These are phyloP conservation scores for Colletotrichum gloeosporioides DNA, from an alignment of 2,329 filamentous ascomycete genomes.

Conservation along the genomic window DNA sequence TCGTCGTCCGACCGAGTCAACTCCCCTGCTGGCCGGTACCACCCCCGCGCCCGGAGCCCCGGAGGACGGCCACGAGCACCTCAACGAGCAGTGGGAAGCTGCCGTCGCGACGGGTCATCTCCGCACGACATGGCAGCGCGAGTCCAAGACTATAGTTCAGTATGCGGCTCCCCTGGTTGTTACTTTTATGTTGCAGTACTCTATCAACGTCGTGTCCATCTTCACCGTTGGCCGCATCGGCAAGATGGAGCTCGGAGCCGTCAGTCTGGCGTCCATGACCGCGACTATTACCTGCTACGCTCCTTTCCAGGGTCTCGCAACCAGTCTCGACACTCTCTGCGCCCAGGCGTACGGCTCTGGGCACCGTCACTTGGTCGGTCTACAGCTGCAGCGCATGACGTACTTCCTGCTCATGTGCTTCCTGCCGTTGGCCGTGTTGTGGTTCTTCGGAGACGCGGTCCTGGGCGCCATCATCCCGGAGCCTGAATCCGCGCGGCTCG, in stretches of 20 bases:
- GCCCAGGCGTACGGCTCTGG: constrained; percentile 94
- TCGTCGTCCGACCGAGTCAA: constrained; percentile 45
- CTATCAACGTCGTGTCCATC: constrained; percentile 80
- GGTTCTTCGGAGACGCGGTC: constrained; percentile 71
- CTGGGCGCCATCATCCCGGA: constrained; percentile 54
- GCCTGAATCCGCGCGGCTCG: constrained; percentile 68
- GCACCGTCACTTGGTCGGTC: constrained; percentile 80
- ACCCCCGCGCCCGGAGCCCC: not conserved
- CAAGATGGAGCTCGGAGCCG: constrained; percentile 58
- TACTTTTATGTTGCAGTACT: constrained; percentile 83
- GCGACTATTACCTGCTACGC: constrained; percentile 80
- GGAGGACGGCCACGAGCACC: constrained; percentile 50
- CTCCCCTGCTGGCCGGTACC: constrained; percentile 40
- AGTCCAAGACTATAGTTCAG: constrained; percentile 78
- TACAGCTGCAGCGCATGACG: constrained; percentile 83
- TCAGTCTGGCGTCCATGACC: constrained; percentile 70
- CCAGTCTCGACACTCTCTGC: constrained; percentile 89
- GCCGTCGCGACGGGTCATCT: constrained; percentile 83
- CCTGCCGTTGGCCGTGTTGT: constrained; percentile 74
- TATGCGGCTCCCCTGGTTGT: constrained; percentile 75
- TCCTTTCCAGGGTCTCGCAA: constrained; percentile 84
- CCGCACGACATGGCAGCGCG: constrained; percentile 88
- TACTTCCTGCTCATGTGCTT: constrained; percentile 76
- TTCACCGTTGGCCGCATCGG: constrained; percentile 81
- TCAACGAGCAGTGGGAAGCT: constrained; percentile 82